Evolutionary conservation across 345 rosid species (phyloP).

Genomic region (Gossypium anomalum): DNA sequence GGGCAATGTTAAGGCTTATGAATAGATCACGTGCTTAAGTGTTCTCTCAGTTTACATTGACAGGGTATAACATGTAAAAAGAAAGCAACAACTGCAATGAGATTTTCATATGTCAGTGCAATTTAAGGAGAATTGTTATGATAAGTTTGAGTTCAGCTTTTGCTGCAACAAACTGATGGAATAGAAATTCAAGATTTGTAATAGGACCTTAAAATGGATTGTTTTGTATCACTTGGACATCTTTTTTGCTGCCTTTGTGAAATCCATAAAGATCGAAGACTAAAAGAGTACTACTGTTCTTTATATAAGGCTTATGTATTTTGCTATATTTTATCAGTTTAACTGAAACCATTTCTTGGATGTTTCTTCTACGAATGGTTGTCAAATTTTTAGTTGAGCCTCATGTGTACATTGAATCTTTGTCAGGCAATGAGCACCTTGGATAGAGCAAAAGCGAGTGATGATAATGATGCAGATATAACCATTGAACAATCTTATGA

Average conservation of each 20-base stretch:
- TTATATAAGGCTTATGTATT: background rate
- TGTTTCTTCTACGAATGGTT: slow-evolving; percentile 1
- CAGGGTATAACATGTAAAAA: background rate
- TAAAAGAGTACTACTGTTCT: background rate
- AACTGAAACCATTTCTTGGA: background rate
- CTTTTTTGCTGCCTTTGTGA: background rate
- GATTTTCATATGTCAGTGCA: background rate
- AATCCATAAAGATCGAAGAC: no score
- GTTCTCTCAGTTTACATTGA: background rate
- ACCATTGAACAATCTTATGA: slow-evolving; percentile 64
- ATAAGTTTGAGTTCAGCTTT: background rate
- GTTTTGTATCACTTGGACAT: background rate
- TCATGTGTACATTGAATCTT: slow-evolving; percentile 17
- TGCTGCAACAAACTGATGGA: background rate
- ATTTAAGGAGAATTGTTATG: background rate
- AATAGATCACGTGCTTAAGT: background rate
- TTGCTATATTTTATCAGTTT: background rate
- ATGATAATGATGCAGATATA: slow-evolving; percentile 4
- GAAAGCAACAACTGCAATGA: background rate
- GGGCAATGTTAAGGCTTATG: background rate
- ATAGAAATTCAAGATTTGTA: background rate
- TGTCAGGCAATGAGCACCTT: slow-evolving; percentile 34
- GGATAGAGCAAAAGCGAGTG: slow-evolving; percentile 26
- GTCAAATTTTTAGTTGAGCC: background rate
- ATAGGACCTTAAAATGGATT: background rate